These are phyloP conservation scores for Trichosanthes truncata DNA, from an alignment of 306 rosid species.

Conservation along the genomic window DNA sequence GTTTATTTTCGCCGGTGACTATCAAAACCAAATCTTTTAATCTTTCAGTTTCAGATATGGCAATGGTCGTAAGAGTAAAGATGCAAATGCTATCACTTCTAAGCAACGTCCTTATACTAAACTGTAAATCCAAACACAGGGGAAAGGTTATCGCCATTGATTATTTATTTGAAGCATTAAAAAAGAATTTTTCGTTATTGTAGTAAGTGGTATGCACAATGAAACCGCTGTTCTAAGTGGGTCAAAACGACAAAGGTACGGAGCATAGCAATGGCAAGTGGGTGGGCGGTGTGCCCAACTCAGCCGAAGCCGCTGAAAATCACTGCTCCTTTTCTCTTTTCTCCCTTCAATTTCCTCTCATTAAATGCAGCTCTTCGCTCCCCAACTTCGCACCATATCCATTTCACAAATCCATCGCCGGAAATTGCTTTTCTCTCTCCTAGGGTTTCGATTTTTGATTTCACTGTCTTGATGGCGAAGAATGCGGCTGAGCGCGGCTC, in stretches of 20 bases:
- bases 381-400: neutral
- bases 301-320: neutral
- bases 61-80: conserved; percentile 33
- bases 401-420: neutral
- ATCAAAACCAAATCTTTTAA: too few relatives aligned
- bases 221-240: conserved; percentile 1
- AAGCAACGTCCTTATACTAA: neutral
- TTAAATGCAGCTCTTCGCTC: neutral
- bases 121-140: neutral
- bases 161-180: neutral
- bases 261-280: neutral
- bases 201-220: conserved; percentile 6
- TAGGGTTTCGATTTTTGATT: neutral
- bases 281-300: neutral
- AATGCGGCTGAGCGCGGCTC: conserved; percentile 57
- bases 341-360: neutral
- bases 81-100: conserved; percentile 16
- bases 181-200: conserved; percentile 6
- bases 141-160: conserved; percentile 5
- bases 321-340: neutral
- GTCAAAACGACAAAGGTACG: conserved; percentile 1
- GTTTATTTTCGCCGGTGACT: too few relatives aligned
- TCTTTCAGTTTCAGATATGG: neutral
- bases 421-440: neutral
- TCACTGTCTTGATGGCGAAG: neutral